Conservation (phyloP, 345 rosid species). For the Aquilaria sinensis region DNA sequence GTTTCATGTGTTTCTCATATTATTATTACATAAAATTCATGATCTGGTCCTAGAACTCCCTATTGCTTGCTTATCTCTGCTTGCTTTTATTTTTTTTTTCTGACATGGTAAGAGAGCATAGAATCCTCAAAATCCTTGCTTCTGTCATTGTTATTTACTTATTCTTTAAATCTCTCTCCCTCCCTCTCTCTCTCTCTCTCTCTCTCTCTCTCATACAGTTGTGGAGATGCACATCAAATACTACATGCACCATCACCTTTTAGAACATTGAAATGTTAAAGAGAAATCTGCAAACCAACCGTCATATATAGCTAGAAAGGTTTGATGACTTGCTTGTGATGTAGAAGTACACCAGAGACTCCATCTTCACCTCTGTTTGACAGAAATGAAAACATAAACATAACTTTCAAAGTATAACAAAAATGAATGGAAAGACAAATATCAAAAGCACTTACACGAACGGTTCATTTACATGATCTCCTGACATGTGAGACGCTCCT, state of each 20-base stretch:
- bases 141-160: too few relatives aligned
- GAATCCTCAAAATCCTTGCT: too few relatives aligned
- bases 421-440: slow-evolving; percentile 9
- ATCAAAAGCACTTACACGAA: slow-evolving; percentile 52
- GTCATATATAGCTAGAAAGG: slow-evolving; percentile 48
- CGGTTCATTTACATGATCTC: slow-evolving; percentile 89
- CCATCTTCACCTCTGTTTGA: slow-evolving; percentile 78
- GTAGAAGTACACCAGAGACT: slow-evolving; percentile 90
- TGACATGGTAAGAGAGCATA: too few relatives aligned
- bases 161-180: not conserved
- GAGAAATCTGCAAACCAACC: slow-evolving; percentile 68
- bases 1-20: too few relatives aligned
- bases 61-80: too few relatives aligned
- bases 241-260: slow-evolving; percentile 14
- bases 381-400: slow-evolving; percentile 17
- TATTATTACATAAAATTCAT: too few relatives aligned
- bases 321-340: slow-evolving; percentile 96
- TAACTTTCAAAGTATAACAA: slow-evolving; percentile 6
- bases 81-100: too few relatives aligned
- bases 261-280: slow-evolving; percentile 26
- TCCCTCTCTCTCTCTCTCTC: too few relatives aligned
- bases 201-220: too few relatives aligned
- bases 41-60: too few relatives aligned
- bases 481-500: slow-evolving; percentile 70
- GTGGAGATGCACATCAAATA: too few relatives aligned